Percentiles rank a stretch among this genome's conserved stretches.
These are phyloP conservation scores for Mimosa pudica DNA, from an alignment of 306 rosid genomes.

Conservation along the genomic window DNA sequence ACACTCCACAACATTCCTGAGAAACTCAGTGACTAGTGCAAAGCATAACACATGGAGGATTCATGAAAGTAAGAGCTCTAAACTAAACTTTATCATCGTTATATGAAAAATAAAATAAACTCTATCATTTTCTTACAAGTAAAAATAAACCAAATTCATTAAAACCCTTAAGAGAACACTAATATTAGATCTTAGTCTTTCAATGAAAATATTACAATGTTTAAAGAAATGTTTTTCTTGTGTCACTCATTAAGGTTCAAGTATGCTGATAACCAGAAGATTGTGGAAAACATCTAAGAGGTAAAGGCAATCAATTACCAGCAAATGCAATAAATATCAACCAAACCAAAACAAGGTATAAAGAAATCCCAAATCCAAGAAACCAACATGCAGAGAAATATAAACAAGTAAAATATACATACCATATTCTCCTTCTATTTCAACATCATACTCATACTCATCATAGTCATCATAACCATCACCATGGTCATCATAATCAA, in stretches of 20 bases:
- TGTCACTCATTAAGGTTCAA: neutral
- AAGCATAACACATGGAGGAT: neutral
- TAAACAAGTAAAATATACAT: conserved; percentile 29
- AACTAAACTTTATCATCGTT: neutral
- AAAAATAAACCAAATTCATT: neutral
- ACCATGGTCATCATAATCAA: conserved; percentile 50
- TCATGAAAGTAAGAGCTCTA: neutral
- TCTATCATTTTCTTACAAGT: neutral
- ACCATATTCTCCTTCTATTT: conserved; percentile 57
- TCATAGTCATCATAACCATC: conserved; percentile 25
- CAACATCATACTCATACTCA: conserved; percentile 43
- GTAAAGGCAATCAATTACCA: neutral
- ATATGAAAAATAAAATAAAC: too few relatives aligned
- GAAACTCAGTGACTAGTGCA: neutral
- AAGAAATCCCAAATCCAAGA: neutral
- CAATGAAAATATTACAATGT: neutral
- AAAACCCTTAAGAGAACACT: neutral
- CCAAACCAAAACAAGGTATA: neutral
- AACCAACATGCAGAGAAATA: neutral
- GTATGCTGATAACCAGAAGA: neutral
- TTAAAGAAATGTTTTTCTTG: neutral
- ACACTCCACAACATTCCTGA: conserved; percentile 15
- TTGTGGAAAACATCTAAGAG: neutral
- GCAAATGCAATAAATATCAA: conserved; percentile 7
- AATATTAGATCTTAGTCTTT: conserved; percentile 20